Base-by-base conservation (phyloP, 2,329 filamentous ascomycete genomes). In the Fragosphaeria purpurea region DNA sequence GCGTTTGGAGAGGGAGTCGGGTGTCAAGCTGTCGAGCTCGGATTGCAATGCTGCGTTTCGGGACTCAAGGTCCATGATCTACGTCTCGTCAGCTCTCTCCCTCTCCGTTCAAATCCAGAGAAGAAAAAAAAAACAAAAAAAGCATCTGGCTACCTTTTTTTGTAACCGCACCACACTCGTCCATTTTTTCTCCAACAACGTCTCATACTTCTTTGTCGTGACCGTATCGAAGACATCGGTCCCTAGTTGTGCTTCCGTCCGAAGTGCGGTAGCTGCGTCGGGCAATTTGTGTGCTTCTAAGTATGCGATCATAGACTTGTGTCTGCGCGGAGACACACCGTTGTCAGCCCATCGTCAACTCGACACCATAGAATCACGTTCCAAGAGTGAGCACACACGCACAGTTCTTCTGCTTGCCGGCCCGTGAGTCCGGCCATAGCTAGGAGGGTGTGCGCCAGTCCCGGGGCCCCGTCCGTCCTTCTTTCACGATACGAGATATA, bases 121-220 rank as follows among this genome's bases (percentile, higher is more conserved):
- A 6, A 47, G 11, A 11, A 7, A 37, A 37, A 37, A 37, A 10
- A 39, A 46, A 41, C 3, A 38, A 38, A 44, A 37, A 22, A 22
- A 48, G 45, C 46, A 22, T 40, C 13, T 13, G 32, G 37, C 50
- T 68, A 86, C 88, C 86, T 95, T 97, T 70, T 95, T 96, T 70
- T 97, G 91, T 66, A 97, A 69, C 55, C 91, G 79, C 61, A 96
- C 89, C 33, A 97, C 86, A 61, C 88, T 93, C 22, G 91, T 97
- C 91, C 91, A 97, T 74, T 97, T 97, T 79, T 95, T 96, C 75
- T 97, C 91, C 58, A 97, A 70, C 33, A 97, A 70, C 2, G 87
- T 86, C 68, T 95, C 89, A 70, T 96, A 97, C 70, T 95, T 95
- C 73, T 95, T 95, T 48, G 84, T 78, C 22, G 88, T 95, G 13